Conservation (phyloP, 768 basidiomycete species). For the Lactifluus pinguis region DNA sequence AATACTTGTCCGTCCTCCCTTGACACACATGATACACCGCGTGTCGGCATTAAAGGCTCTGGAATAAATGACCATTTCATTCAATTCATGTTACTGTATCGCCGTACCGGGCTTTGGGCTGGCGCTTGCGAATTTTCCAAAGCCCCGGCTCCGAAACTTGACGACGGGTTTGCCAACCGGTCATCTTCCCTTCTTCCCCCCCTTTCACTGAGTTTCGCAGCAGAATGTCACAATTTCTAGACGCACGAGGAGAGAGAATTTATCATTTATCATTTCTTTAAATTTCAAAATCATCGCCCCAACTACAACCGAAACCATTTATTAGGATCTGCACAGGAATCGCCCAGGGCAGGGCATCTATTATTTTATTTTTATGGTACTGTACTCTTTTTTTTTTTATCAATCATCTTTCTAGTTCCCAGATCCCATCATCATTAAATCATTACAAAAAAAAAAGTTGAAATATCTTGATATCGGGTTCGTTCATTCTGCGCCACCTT, state of each 20-base stretch:
- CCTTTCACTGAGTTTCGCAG: not conserved
- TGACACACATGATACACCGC: not conserved
- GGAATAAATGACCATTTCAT: not conserved
- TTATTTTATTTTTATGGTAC: not conserved
- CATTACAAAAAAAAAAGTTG: not conserved
- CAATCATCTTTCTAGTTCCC: not conserved
- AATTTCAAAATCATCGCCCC: not conserved
- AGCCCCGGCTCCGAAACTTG: conserved; percentile 3
- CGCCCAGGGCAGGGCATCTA: not conserved
- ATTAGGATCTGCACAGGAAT: not conserved
- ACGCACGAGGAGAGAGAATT: not conserved
- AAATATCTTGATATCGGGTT: not conserved
- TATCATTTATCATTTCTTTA: not conserved
- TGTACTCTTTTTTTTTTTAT: not conserved
- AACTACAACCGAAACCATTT: not conserved
- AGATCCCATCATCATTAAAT: not conserved
- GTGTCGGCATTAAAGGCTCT: not conserved
- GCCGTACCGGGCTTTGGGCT: not conserved
- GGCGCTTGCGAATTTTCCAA: not conserved
- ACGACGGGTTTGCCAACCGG: not conserved
- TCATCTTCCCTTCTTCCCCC: not conserved
- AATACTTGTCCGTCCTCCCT: not conserved
- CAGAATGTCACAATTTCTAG: not conserved
- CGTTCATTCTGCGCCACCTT: not conserved
- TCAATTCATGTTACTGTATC: not conserved